Base-by-base conservation (phyloP, 768 basidiomycete genomes). In the Coprinopsis marcescibilis region DNA sequence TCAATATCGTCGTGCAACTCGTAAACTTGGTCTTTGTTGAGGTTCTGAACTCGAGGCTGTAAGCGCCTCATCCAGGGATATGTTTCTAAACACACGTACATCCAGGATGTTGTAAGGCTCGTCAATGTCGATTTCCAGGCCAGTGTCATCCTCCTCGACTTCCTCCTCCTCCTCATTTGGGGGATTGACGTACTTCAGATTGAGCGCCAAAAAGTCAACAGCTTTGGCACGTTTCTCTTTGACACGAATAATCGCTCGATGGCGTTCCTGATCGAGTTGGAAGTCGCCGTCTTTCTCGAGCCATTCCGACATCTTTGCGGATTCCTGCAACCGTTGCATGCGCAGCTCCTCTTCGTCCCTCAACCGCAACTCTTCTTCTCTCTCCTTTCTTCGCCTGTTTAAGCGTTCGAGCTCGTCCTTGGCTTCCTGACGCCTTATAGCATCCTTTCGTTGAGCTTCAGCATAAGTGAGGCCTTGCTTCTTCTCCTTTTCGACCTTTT, bases 41-140 rank as follows among this genome's bases (percentile, higher is more conserved):
- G 74, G 62, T 84, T 97, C 90, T 93, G 51, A 13, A 35, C n/a
- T n/a, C n/a, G n/a, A n/a, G n/a, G n/a, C n/a, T n/a, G n/a, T n/a
- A n/a, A n/a, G n/a, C n/a, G n/a, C n/a, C n/a, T 52, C 51, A 32
- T 50, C 20, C 12, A 7, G 23, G 17, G 45, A 34, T 24, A 41
- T 20, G 24, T n/a, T 39, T 24, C 14, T 8, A 36, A 3, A 36
- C 11, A 30, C 19, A 71, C 87, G 52, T 61, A 93, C 94, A 53
- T 96, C 91, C 53, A 98, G 85, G 54, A 99, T 98, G 56, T 88
- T 89, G 69, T 98, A 99, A 1, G 96, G 96, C 60, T 99, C 96
- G 54, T 99, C 96, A 36, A 98, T 76, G 62, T 99, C 96, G 57
- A 98, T 96, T 65, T 99, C 96, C 42, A 99, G 75, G 21, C 91